Conservation (phyloP, 2,329 filamentous ascomycete genomes). For the Clonostachys rosea region DNA sequence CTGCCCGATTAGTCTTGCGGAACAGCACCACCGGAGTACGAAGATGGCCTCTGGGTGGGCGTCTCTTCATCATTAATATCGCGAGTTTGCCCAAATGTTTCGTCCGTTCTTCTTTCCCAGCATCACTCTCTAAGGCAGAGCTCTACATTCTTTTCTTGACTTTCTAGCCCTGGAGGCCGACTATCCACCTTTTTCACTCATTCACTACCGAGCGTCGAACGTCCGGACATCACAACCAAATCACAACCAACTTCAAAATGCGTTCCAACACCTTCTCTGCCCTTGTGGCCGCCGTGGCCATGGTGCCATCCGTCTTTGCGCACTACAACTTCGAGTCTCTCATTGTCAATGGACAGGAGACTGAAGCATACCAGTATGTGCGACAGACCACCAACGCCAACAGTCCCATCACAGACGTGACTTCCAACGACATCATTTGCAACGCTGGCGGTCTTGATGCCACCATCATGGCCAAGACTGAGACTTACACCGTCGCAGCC, state of each 20-base stretch:
- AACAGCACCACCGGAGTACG: too few species aligned
- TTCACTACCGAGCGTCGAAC: too few species aligned
- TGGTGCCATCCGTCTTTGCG: constrained; percentile 11
- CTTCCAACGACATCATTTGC: constrained; percentile 25
- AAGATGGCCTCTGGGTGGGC: too few species aligned
- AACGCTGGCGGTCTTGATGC: constrained; percentile 23
- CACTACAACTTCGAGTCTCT: constrained; percentile 16
- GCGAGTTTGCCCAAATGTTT: too few species aligned
- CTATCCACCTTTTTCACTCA: too few species aligned
- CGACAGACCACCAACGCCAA: constrained; percentile 34
- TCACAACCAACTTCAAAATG: background rate
- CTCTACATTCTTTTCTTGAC: too few species aligned
- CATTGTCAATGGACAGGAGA: constrained; percentile 26
- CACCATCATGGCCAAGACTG: constrained; percentile 16
- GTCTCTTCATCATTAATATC: too few species aligned
- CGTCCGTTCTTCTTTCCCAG: too few species aligned
- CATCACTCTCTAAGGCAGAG: too few species aligned
- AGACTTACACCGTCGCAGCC: constrained; percentile 21
- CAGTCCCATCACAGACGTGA: constrained; percentile 26
- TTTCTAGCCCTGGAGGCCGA: too few species aligned
- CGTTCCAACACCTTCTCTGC: background rate
- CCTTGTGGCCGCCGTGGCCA: constrained; percentile 5
- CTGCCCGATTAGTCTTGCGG: too few species aligned
- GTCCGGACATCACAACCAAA: background rate
- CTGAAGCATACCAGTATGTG: constrained; percentile 41